Evolutionary conservation across 495 filamentous ascomycete genomes (phyloP).

Genomic region (Neurospora sp.): DNA sequence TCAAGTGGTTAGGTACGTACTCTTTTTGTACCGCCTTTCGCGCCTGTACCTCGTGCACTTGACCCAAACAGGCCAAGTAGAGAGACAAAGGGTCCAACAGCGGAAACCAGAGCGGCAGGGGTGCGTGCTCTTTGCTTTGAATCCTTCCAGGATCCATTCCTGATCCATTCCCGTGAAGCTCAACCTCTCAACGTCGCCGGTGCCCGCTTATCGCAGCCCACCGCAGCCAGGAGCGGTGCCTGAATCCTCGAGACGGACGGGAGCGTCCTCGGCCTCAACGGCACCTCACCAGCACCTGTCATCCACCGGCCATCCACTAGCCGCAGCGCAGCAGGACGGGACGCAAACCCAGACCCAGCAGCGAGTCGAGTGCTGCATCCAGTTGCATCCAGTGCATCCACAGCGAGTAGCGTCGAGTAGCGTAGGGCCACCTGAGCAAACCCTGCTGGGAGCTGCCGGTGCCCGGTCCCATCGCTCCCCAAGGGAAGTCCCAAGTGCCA

Average conservation of each 20-base stretch:
- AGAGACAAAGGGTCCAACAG: constrained; percentile 2
- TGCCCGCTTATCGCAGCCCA: neutral
- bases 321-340: neutral
- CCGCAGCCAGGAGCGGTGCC: neutral
- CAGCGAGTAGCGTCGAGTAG: neutral
- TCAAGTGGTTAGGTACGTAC: neutral
- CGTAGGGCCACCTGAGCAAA: neutral
- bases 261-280: neutral
- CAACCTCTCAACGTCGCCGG: neutral
- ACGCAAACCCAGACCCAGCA: neutral
- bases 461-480: neutral
- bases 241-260: neutral
- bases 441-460: neutral
- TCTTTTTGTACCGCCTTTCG: neutral
- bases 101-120: neutral
- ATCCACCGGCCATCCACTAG: neutral
- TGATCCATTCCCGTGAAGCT: constrained; percentile 8
- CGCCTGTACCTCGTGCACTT: neutral
- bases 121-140: neutral
- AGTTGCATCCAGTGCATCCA: neutral
- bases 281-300: neutral
- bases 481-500: neutral
- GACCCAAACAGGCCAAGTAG: neutral
- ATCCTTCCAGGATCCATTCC: neutral
- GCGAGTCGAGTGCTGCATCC: neutral